These are phyloP conservation scores for Fusarium veterinarium DNA, from an alignment of 2,329 filamentous ascomycete species.

Conservation along the genomic window DNA sequence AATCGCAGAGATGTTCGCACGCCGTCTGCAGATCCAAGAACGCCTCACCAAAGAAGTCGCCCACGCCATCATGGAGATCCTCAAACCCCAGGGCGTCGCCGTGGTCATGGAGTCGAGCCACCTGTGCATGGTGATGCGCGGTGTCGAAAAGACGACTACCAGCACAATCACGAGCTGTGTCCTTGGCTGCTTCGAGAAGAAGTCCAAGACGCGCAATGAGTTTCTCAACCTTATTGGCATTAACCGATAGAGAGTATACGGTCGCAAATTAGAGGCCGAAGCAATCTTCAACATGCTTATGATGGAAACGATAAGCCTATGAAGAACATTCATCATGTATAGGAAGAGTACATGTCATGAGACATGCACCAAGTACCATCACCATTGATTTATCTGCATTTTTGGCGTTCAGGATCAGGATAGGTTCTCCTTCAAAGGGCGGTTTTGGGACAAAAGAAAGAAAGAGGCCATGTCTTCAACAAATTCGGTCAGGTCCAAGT, in stretches of 20 bases:
- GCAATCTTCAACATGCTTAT: conserved; percentile 33
- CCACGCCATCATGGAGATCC: conserved; percentile 89
- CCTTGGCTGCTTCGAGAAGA: conserved; percentile 92
- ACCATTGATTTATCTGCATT: conserved; percentile 30
- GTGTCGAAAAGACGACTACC: conserved; percentile 90
- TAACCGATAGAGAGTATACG: conserved; percentile 52
- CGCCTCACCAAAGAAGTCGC: conserved; percentile 96
- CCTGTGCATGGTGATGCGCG: conserved; percentile 98
- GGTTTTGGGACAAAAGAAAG: conserved; percentile 29
- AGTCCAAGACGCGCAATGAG: conserved; percentile 94
- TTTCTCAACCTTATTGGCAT: conserved; percentile 85
- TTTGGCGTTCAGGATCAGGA: conserved; percentile 20
- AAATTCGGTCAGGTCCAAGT: conserved; percentile 43
- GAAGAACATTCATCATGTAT: conserved; percentile 32
- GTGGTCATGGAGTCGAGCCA: conserved; percentile 98
- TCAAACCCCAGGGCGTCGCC: conserved; percentile 93
- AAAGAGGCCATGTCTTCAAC: conserved; percentile 48
- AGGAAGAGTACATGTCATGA: conserved; percentile 4
- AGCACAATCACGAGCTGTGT: conserved; percentile 97
- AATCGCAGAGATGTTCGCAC: conserved; percentile 96
- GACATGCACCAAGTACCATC: conserved; percentile 14
- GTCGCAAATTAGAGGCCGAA: neutral
- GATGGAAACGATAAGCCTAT: conserved; percentile 27
- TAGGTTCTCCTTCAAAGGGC: conserved; percentile 19
- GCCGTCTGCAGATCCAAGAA: conserved; percentile 94